These are phyloP conservation scores for Phyllosticta paracitricarpa DNA, from an alignment of 2,329 filamentous ascomycete species.

Conservation along the genomic window DNA sequence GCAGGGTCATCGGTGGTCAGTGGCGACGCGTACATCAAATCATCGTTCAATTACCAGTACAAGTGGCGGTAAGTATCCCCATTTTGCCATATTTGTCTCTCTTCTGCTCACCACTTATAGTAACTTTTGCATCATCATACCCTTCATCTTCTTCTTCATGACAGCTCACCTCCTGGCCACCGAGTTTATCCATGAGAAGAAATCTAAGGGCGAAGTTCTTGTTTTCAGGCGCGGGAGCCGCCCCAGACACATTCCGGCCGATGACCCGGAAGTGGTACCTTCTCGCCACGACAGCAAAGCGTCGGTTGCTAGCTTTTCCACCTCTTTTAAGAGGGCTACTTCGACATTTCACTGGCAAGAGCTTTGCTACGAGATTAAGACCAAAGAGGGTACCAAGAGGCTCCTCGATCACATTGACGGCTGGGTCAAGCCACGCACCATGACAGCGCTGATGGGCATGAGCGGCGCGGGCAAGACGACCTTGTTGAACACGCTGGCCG, in stretches of 20 bases:
- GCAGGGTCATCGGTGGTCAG: constrained; percentile 29
- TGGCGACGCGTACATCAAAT: constrained; percentile 29
- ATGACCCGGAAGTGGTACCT: constrained; percentile 31
- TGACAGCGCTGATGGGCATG: constrained; percentile 81
- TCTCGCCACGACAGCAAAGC: constrained; percentile 16
- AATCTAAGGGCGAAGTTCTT: constrained; percentile 42
- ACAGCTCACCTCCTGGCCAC: constrained; percentile 33
- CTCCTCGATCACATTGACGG: constrained; percentile 82
- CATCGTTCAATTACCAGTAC: constrained; percentile 23
- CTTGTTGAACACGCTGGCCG: constrained; percentile 74
- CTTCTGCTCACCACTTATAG: background rate
- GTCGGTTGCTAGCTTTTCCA: constrained; percentile 17
- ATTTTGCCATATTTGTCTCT: constrained; percentile 1
- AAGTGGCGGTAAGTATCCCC: constrained; percentile 29
- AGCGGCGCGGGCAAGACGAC: constrained; percentile 93
- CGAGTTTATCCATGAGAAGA: constrained; percentile 39
- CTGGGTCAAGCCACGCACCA: constrained; percentile 85
- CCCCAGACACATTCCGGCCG: constrained; percentile 24
- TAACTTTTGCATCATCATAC: constrained; percentile 38
- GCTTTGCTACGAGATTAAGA: constrained; percentile 69
- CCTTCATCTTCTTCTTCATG: constrained; percentile 35
- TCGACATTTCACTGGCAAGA: constrained; percentile 81
- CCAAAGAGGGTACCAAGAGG: constrained; percentile 64
- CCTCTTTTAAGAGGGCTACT: constrained; percentile 52
- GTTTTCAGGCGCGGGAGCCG: constrained; percentile 38